Base-by-base conservation (phyloP, 2,329 filamentous ascomycete species). In the Phialophora macrospora region DNA sequence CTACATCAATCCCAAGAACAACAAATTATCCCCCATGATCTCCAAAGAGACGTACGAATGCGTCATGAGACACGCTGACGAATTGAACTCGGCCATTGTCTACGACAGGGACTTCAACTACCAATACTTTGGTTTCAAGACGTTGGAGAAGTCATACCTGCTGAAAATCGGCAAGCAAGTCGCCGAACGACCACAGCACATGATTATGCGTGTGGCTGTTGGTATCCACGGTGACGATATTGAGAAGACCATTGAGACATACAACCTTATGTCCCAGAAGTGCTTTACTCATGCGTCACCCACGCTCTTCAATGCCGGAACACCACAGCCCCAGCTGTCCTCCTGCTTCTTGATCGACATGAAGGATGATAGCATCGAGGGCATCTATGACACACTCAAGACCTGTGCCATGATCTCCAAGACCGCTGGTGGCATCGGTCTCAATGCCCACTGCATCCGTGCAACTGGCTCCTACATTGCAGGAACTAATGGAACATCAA, bases 101-200 rank as follows among this genome's bases (percentile, higher is more conserved):
- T 99, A 98, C 75, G 95, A 99, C 82, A 91, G 95, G 73, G 95
- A 99, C 79, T 99, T 99, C 87, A 97, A 98, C 87, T 99, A 99
- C 84, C 95, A 99, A 83, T 99, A 96, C 83, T 99, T 99, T 75
- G 95, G 95, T 71, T 99, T 99, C 88, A 99, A 99, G 87, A 99
- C 95, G 7, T 84, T 99, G 46, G 95, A 99, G 84, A 90, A 95
- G 67, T 99, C 95, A 76, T 99, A 99, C 77, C 89, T 99, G 60
- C 89, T 99, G 72, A 93, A 96, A 77, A 90, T 98, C 72, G 87
- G 97, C 74, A 93, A 93, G 78, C 96, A 97, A 82, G 92, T 98
- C 76, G 94, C 93, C 60, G 95, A 99, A 84, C 89, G 95, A 75
- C 95, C 95, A 52, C 95, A 99, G 81, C 95, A 99, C 83, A 95